phyloP scores from a whole-genome alignment of 2,329 filamentous ascomycete species.

The Hypoxylon rubiginosum region DNA sequence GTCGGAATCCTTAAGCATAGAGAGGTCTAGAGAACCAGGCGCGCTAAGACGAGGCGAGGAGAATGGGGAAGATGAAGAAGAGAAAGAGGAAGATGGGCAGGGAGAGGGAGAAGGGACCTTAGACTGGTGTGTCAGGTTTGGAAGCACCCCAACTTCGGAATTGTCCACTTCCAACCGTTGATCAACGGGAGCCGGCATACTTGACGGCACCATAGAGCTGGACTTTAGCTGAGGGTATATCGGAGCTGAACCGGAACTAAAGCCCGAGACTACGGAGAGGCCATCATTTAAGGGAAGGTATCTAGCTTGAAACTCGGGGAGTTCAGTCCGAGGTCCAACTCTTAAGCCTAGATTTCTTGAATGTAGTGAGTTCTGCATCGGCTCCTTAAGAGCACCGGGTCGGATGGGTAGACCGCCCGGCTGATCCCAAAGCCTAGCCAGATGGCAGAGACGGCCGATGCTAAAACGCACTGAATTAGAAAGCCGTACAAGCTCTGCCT shows the following conservation, averaged over 20 bases:
- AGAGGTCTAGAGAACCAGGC: too few species aligned
- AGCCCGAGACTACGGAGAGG: neutral
- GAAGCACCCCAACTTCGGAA: neutral
- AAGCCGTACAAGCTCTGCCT: neutral
- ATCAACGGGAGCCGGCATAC: neutral
- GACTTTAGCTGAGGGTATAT: neutral
- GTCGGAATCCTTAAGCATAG: neutral
- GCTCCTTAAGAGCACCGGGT: constrained; percentile 16
- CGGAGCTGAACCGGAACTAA: neutral
- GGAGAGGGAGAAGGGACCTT: neutral
- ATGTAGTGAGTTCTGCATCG: neutral
- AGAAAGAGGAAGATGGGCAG: neutral
- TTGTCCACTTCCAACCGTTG: neutral
- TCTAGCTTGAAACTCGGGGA: neutral
- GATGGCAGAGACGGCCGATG: constrained; percentile 15
- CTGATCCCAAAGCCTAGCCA: constrained; percentile 32
- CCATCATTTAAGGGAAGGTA: constrained; percentile 1
- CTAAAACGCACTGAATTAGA: neutral
- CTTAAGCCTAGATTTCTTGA: neutral
- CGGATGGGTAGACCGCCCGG: constrained; percentile 12
- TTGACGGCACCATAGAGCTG: neutral
- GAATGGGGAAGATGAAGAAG: too few species aligned
- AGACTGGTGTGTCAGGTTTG: neutral
- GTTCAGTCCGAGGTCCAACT: neutral
- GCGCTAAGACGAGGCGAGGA: too few species aligned